phyloP scores from a whole-genome alignment of 1,284 basidiomycete species.

The Pascua guehoae region DNA sequence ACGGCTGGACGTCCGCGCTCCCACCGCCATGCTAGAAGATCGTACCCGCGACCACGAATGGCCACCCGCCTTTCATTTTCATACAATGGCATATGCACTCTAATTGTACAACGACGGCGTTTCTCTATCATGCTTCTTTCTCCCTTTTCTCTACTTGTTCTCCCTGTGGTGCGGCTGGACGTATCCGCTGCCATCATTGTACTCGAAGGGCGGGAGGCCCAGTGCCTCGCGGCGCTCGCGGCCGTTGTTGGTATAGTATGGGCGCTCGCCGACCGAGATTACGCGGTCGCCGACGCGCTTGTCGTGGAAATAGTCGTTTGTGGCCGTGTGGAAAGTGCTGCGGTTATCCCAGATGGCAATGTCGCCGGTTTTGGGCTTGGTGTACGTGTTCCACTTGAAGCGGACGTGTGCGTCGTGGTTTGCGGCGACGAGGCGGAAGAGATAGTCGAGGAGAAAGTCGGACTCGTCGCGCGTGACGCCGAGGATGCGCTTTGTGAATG shows the following conservation, averaged over 20 bases:
- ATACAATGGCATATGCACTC: no score
- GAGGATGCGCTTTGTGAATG: constrained; percentile 60
- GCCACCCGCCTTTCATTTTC: no score
- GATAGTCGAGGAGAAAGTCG: constrained; percentile 35
- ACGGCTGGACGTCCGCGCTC: no score
- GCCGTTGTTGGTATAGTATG: constrained; percentile 52
- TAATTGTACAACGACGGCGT: no score
- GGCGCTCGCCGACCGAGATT: constrained; percentile 62
- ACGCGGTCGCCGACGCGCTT: constrained; percentile 59
- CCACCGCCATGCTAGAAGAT: no score
- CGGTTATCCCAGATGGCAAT: constrained; percentile 48
- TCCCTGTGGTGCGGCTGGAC: no score
- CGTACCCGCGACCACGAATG: no score
- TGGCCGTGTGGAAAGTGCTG: constrained; percentile 54
- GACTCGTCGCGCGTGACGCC: constrained; percentile 60
- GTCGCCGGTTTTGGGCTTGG: constrained; percentile 29
- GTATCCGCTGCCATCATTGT: no score
- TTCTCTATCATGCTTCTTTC: no score
- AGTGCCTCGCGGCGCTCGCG: constrained; percentile 19
- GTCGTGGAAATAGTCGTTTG: constrained; percentile 52
- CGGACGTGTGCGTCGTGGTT: constrained; percentile 66
- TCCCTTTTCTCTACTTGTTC: no score
- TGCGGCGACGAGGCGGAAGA: constrained; percentile 21
- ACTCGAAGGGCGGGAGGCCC: neutral
- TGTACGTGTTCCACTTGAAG: constrained; percentile 49